A percentile compares a stretch with the other conserved stretches of the same genome.
Evolutionary conservation across 129 eudicot species (phyloP).

Genomic region (Ambrosia trifida): DNA sequence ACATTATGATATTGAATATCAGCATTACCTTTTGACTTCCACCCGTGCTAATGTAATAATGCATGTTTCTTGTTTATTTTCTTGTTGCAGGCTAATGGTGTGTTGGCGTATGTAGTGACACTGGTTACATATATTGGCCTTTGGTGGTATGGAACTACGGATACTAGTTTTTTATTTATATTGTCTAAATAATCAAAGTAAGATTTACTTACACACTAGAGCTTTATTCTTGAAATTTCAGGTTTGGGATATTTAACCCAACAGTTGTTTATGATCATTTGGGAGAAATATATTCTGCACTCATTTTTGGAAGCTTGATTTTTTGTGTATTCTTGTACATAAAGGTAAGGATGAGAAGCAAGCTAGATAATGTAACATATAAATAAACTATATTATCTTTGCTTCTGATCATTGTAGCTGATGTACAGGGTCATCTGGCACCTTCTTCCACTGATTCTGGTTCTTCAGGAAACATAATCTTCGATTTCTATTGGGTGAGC

Average conservation of each 20-base stretch:
- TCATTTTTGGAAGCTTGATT: slow-evolving; percentile 84
- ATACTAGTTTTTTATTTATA: neutral
- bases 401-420: slow-evolving; percentile 34
- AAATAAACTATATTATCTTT: neutral
- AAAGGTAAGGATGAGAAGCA: slow-evolving; percentile 48
- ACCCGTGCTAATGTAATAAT: neutral
- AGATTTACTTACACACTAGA: neutral
- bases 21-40: neutral
- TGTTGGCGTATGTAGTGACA: slow-evolving; percentile 81
- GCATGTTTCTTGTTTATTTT: slow-evolving; percentile 19
- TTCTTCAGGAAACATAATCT: slow-evolving; percentile 84
- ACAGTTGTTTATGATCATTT: slow-evolving; percentile 80
- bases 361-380: neutral
- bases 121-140: slow-evolving; percentile 77
- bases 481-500: slow-evolving; percentile 98
- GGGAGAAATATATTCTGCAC: slow-evolving; percentile 94
- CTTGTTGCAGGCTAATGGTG: slow-evolving; percentile 82
- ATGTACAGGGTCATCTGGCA: slow-evolving; percentile 72
- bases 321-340: slow-evolving; percentile 83
- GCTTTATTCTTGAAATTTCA: slow-evolving; percentile 30
- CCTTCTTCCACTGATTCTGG: slow-evolving; percentile 97
- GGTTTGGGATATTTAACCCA: slow-evolving; percentile 96
- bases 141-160: slow-evolving; percentile 96
- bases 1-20: neutral
- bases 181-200: neutral